phyloP scores from a whole-genome alignment of 805 yeast species.

The Ascoidea rubescens region DNA sequence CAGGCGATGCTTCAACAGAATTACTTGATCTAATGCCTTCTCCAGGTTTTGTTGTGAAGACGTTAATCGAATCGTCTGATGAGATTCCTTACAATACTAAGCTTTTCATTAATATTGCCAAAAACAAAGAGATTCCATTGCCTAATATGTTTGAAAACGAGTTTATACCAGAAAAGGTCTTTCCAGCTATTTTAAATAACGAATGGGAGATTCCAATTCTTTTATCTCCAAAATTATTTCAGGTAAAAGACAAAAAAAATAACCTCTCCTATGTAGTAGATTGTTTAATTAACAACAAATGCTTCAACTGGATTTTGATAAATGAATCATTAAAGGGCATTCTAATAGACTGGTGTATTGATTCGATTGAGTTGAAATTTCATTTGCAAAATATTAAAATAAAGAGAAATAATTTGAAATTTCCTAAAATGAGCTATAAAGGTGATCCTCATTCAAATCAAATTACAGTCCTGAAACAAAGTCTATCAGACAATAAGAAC shows the following conservation, averaged over 20 bases:
- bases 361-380: constrained; percentile 48
- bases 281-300: constrained; percentile 57
- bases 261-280: constrained; percentile 52
- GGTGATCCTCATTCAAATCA: constrained; percentile 32
- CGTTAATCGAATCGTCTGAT: too few species aligned
- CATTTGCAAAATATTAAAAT: constrained; percentile 26
- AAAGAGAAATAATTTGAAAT: constrained; percentile 42
- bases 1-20: too few species aligned
- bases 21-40: background rate
- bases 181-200: constrained; percentile 49
- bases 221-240: constrained; percentile 16
- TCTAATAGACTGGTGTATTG: constrained; percentile 73
- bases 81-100: constrained; percentile 25
- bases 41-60: background rate
- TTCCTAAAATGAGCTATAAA: constrained; percentile 63
- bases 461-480: constrained; percentile 26
- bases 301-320: constrained; percentile 46
- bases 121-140: constrained; percentile 47
- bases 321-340: constrained; percentile 50
- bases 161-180: constrained; percentile 44
- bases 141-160: constrained; percentile 27
- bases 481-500: constrained; percentile 22
- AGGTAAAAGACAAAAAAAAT: constrained; percentile 51
- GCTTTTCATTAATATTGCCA: constrained; percentile 68
- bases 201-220: constrained; percentile 82